Percentiles rank a stretch among this genome's conserved stretches.
Conservation (phyloP, 345 rosid genomes). For the Euphorbia peplus region DNA sequence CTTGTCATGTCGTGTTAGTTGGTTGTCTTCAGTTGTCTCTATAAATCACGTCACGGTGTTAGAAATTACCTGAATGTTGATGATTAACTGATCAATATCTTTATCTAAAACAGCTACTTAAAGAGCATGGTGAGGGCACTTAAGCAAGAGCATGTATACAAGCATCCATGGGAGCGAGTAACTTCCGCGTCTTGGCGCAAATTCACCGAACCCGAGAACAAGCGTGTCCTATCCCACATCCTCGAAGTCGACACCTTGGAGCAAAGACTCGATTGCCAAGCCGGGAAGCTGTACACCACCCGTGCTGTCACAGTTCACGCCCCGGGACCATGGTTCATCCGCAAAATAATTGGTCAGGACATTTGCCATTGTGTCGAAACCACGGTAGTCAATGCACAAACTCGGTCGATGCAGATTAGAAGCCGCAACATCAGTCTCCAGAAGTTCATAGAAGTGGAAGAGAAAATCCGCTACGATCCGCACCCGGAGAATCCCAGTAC, state of each 20-base stretch:
- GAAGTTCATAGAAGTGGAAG: conserved; percentile 90
- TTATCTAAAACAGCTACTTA: neutral
- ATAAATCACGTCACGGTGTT: no score
- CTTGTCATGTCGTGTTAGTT: no score
- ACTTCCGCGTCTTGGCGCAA: conserved; percentile 99
- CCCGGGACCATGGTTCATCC: conserved; percentile 94
- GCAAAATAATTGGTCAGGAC: conserved; percentile 81
- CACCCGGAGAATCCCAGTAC: conserved; percentile 77
- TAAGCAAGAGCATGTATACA: conserved; percentile 81
- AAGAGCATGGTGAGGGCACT: conserved; percentile 70
- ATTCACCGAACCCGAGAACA: conserved; percentile 89
- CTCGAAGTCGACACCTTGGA: conserved; percentile 86
- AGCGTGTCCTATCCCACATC: conserved; percentile 69
- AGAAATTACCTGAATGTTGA: neutral
- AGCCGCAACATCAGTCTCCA: conserved; percentile 83
- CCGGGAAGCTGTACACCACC: conserved; percentile 82
- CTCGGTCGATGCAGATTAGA: conserved; percentile 79
- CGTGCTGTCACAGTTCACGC: conserved; percentile 84
- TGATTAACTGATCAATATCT: neutral
- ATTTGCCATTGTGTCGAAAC: conserved; percentile 90
- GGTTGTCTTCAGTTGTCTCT: no score
- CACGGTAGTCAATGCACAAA: conserved; percentile 74
- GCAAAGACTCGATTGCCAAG: conserved; percentile 52
- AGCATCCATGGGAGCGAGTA: conserved; percentile 98
- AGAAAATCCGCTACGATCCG: conserved; percentile 75